phyloP scores from a whole-genome alignment of 2,329 filamentous ascomycete species.

The Plectosphaerella cucumerina region DNA sequence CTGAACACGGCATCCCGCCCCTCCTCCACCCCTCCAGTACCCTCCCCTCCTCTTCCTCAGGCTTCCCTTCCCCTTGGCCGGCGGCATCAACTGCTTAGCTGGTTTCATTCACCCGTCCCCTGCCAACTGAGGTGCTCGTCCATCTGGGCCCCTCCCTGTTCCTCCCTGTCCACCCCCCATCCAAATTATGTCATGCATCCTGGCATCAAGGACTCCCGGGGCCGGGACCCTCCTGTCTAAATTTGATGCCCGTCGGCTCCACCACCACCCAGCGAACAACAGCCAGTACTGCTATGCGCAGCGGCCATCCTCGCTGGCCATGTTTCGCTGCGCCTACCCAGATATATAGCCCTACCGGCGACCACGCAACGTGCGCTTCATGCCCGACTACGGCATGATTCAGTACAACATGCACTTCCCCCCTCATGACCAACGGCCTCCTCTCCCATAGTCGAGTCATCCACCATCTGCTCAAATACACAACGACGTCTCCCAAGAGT shows the following conservation, averaged over 20 bases:
- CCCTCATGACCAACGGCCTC: conserved; percentile 10
- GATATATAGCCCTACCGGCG: conserved; percentile 11
- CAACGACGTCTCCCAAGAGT: too few species aligned
- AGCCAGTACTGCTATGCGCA: conserved; percentile 4
- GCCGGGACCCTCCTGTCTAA: conserved; percentile 24
- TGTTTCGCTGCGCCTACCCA: conserved; percentile 4
- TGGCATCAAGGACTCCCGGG: conserved; percentile 26
- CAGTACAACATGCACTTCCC: conserved; percentile 10
- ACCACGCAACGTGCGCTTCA: conserved; percentile 9
- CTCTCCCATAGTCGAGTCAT: not conserved
- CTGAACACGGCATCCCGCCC: not conserved
- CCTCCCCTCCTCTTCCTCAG: too few species aligned
- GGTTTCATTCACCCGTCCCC: conserved; percentile 13
- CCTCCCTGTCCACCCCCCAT: conserved; percentile 12
- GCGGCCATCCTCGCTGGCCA: conserved; percentile 8
- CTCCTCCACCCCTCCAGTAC: not conserved
- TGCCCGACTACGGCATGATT: conserved; percentile 9
- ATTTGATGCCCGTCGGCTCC: conserved; percentile 21
- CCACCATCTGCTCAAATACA: not conserved
- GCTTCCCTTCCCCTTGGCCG: too few species aligned
- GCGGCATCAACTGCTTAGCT: conserved; percentile 3
- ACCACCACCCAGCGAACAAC: conserved; percentile 6
- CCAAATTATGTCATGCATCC: conserved; percentile 43
- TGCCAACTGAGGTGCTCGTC: conserved; percentile 9
- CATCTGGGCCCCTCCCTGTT: conserved; percentile 6